Conservation (phyloP, 169 alveolate species). For the Eimeria acervulina region DNA sequence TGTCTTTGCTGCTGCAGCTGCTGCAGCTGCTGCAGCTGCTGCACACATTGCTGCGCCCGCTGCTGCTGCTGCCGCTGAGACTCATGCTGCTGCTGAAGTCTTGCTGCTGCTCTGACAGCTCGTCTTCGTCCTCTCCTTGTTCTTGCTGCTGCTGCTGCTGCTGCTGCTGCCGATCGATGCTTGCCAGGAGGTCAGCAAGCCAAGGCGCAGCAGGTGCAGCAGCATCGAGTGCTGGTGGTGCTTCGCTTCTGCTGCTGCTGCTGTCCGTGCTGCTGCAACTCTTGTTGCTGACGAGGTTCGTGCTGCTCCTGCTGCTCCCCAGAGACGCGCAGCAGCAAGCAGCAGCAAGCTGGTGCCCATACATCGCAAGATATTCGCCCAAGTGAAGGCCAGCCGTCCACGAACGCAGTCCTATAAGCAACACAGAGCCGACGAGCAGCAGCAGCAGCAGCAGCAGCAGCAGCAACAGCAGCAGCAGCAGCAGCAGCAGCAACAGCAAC, state of each 20-base stretch:
- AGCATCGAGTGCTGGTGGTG: not conserved
- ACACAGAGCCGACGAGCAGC: not conserved
- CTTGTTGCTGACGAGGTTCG: not conserved
- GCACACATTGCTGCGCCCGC: too few species aligned
- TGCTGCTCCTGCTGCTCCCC: not conserved
- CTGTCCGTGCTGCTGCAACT: too few species aligned
- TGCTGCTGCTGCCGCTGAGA: too few species aligned
- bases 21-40: not conserved
- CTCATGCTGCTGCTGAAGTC: too few species aligned
- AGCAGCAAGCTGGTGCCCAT: conserved; percentile 41
- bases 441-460: too few species aligned
- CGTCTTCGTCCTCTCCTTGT: not conserved
- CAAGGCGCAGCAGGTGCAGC: not conserved
- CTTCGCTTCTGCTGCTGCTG: not conserved
- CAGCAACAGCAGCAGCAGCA: too few species aligned
- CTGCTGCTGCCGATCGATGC: conserved; percentile 3
- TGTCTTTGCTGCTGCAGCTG: conserved; percentile 25
- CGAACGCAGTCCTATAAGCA: conserved; percentile 2
- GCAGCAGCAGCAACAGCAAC: too few species aligned
- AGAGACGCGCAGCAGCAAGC: not conserved
- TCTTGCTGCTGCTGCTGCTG: conserved; percentile 22
- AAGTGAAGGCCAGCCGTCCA: conserved; percentile 48
- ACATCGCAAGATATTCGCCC: conserved; percentile 51
- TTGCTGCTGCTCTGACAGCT: not conserved
- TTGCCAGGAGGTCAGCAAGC: not conserved